Evolutionary conservation across 108 stramenopile species (phyloP), one percentile per base, ranked within the genome.

Genomic region (Aurantiochytrium sp.): DNA sequence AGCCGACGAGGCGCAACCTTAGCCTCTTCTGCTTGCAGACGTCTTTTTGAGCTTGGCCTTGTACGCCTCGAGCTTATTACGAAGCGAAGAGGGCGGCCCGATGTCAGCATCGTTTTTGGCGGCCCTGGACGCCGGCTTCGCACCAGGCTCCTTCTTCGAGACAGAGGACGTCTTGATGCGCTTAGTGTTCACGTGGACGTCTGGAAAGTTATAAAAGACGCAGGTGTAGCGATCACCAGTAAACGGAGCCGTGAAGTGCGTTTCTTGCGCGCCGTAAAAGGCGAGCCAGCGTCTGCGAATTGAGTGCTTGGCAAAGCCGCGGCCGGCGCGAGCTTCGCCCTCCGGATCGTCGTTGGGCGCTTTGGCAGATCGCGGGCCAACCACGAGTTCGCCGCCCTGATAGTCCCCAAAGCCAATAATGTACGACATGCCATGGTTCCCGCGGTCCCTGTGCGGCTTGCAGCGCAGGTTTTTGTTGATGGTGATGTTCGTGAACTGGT

Each of bases 391-490:
- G 39, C 73, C 73, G 30, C 73, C 73, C 39, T 41, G 27, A 24
- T 81, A 81, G 42, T 81, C 73, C 12, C 73, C 73, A 81, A 81
- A 81, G n/a, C 73, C 73, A 81, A 81, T 81, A 30, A 81, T 81
- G 45, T 81, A 81, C 27, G 42, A 48, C 73, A 48, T 81, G 39
- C 73, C 73, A 1, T 81, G 21, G 73, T 81, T 81, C 12, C 73
- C 73, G 15, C 73, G 73, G 24, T 81, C 73, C 45, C 73, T 81
- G 4, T 81, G 73, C 45, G 73, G 42, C 45, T 81, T 81, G 73
- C 73, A 81, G 39, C 30, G 21, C 6, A 81, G 45, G 73, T 81
- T 81, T 24, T 48, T 81, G 45, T 81, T 81, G 42, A 81, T 48
- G 24, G 73, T 81, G 30, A 81, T 81, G 32, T 81, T 81, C 8